Evolutionary conservation across 495 filamentous ascomycete species (phyloP).

Genomic region (Thozetella sp.): DNA sequence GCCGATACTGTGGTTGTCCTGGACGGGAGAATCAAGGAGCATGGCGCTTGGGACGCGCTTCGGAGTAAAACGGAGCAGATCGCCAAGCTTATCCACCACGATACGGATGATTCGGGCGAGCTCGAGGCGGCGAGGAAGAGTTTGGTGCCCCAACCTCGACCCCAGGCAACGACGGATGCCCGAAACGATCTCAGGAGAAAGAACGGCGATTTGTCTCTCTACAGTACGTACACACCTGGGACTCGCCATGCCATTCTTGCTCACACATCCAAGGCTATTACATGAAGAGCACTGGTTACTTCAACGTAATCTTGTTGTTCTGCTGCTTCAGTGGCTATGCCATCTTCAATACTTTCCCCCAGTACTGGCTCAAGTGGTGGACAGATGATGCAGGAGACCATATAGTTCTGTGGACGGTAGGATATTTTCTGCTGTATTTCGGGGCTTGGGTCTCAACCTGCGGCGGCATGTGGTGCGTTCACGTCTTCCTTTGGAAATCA

Average conservation of each 20-base stretch:
- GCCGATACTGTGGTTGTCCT: conserved; percentile 23
- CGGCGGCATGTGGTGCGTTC: conserved; percentile 23
- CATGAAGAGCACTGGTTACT: conserved; percentile 48
- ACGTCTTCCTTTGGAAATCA: no score
- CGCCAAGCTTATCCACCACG: conserved; percentile 14
- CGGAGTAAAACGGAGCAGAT: conserved; percentile 10
- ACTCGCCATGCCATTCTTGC: not conserved
- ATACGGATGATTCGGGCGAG: not conserved
- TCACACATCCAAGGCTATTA: conserved; percentile 49
- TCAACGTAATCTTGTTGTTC: conserved; percentile 43
- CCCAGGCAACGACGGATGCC: conserved; percentile 6
- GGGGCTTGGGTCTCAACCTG: conserved; percentile 30
- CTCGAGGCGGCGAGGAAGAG: not conserved
- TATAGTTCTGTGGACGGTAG: conserved; percentile 23
- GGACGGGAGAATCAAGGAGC: conserved; percentile 12
- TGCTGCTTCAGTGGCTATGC: conserved; percentile 22
- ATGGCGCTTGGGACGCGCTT: conserved; percentile 20
- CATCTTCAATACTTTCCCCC: conserved; percentile 36
- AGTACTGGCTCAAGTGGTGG: conserved; percentile 42
- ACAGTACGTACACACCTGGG: conserved; percentile 12
- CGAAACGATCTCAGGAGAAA: conserved; percentile 9
- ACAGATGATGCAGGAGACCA: conserved; percentile 18
- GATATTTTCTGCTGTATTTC: conserved; percentile 25
- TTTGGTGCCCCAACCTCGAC: not conserved
- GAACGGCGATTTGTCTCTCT: conserved; percentile 23